Evolutionary conservation across 108 stramenopile species (phyloP), one percentile per base, ranked within the genome.

Genomic region (Nitzschia sp.): DNA sequence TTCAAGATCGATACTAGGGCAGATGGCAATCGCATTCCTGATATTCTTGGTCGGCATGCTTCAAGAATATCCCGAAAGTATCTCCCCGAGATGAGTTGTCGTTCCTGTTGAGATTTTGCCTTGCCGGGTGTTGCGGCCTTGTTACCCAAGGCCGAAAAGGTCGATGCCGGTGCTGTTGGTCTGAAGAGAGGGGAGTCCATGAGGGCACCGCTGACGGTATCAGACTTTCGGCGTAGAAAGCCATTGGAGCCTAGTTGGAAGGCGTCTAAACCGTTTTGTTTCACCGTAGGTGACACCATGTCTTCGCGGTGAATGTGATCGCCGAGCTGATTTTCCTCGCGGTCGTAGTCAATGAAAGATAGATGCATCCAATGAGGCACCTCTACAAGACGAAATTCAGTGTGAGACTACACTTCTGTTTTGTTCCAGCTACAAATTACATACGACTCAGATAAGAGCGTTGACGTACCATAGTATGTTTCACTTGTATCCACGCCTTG

Each of bases 331-430:
- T 73, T 50, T 38, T 71, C 66, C 13, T 75, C 75, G n/a, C 80
- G 47, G 45, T 91, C 88, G 64, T 91, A 94, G 50, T 73, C 76
- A 0, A 91, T 79, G 73, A 90, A 94, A 6, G 90, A 90, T 0
- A 94, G 78, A 65, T 94, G 85, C 90, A 94, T 91, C 90, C 90
- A 94, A 62, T 94, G 93, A 0, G 93, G 93, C 21, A 94, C 83
- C 60, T 94, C 93, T n/a, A n/a, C n/a, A n/a, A n/a, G n/a, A n/a
- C n/a, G n/a, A n/a, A n/a, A n/a, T n/a, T n/a, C n/a, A n/a, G n/a
- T n/a, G n/a, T n/a, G n/a, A n/a, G n/a, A n/a, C n/a, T n/a, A n/a
- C n/a, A n/a, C n/a, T n/a, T n/a, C n/a, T n/a, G n/a, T n/a, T n/a
- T n/a, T n/a, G n/a, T n/a, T n/a, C n/a, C n/a, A n/a, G n/a, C n/a